Base-by-base conservation (phyloP, 78 protist species). In the Dictyostelium intermedium region DNA sequence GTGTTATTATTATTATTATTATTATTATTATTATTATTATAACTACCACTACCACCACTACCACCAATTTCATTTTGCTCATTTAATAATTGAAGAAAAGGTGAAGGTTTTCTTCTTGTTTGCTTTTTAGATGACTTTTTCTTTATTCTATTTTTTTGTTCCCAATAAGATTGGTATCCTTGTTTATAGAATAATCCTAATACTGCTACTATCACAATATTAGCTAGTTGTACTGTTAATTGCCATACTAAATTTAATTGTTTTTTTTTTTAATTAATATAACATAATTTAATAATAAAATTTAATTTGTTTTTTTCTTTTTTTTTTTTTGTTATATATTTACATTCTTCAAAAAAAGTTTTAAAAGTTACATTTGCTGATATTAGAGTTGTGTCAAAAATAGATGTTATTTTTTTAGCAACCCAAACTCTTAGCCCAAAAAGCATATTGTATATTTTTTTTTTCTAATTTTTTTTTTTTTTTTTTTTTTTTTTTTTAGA, bases 341-440 rank as follows among this genome's bases (percentile, higher is more conserved):
- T 50, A 85, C 92, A n/a, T 78, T 87, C 92, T 87, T 87, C 84
- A 10, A 79, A n/a, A 63, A 87, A 78, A 23, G 85, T 66, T 35
- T 87, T 87, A 18, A 87, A 50, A 2, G 85, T 56, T 56, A 78
- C 92, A 78, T 87, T 87, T 23, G 80, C 14, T 30, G 92, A 87
- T 50, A 87, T 41, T 7, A 87, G 47, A 41, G 92, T 87, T 7
- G 27, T 78, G 34, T 87, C 92, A 10, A 87, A 43, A 39, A 39
- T 78, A 34, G 77, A 41, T 2, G 37, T 87, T 39, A 87, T 61
- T 27, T 53, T 39, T 10, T 43, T 87, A 11, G 85, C 50, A 61
- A 87, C 10, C 84, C 84, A 79, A n/a, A 10, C 7, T 43, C 85
- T 78, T 11, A 87, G 16, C n/a, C 77, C 77, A 32, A 70, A 70